Conservation (phyloP, 2,329 filamentous ascomycete species). For the Pseudogymnoascus sp. region DNA sequence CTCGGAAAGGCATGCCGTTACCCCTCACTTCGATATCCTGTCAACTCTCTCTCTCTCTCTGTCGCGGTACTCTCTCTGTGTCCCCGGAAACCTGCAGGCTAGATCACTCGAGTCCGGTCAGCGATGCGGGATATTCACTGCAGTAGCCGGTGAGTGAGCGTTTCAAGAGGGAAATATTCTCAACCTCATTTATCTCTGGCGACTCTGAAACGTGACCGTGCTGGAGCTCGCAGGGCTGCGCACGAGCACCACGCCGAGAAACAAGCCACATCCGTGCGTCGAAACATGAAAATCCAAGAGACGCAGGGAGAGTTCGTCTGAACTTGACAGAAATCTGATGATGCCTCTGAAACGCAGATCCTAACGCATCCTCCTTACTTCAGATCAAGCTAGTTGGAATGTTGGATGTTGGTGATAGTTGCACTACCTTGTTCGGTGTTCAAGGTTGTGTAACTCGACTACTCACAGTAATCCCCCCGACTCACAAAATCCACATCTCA, state of each 20-base stretch:
- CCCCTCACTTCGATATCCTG: background rate
- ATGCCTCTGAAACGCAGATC: constrained; percentile 1
- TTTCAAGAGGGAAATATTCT: background rate
- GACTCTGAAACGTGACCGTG: constrained; percentile 5
- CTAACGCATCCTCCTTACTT: background rate
- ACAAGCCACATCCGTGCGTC: background rate
- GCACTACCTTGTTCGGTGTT: background rate
- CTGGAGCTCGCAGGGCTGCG: background rate
- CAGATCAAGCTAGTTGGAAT: background rate
- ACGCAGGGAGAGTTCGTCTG: background rate
- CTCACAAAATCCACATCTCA: background rate
- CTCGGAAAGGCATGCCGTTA: background rate
- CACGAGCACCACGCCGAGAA: background rate
- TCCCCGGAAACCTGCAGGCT: background rate
- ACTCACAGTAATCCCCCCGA: background rate
- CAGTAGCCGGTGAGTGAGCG: background rate
- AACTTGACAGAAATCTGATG: background rate
- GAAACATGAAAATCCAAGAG: background rate
- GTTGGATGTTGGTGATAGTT: constrained; percentile 5
- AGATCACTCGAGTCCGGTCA: background rate
- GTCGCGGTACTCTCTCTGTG: background rate
- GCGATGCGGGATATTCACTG: background rate
- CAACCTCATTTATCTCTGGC: background rate
- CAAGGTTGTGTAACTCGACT: background rate
- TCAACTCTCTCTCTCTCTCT: background rate